A percentile compares a stretch with the other conserved stretches of the same genome.
These are phyloP conservation scores for Calonectria ilicicola DNA, from an alignment of 2,329 filamentous ascomycete genomes.

Conservation along the genomic window DNA sequence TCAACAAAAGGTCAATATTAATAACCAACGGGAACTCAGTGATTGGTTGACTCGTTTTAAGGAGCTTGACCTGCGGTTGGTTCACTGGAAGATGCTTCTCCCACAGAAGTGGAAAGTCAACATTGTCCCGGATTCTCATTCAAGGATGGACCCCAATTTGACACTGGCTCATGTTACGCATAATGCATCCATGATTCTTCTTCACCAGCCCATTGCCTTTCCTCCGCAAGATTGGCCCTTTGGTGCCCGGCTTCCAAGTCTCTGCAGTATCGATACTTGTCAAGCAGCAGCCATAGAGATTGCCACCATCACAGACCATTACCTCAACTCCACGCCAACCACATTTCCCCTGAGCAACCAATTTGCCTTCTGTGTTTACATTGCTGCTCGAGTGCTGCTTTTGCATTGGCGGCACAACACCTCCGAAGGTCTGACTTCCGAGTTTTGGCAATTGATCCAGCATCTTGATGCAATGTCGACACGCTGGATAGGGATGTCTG, in stretches of 20 bases:
- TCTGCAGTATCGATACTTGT: constrained; percentile 58
- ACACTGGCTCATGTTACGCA: constrained; percentile 61
- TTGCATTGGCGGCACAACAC: constrained; percentile 44
- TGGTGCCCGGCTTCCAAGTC: constrained; percentile 51
- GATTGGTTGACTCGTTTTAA: constrained; percentile 58
- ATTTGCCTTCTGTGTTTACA: constrained; percentile 57
- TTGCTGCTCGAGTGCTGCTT: constrained; percentile 54
- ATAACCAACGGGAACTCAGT: constrained; percentile 49
- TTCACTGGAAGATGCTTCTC: constrained; percentile 45
- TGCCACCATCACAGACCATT: constrained; percentile 56
- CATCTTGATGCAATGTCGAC: constrained; percentile 37
- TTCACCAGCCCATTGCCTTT: constrained; percentile 60
- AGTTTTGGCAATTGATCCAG: constrained; percentile 40
- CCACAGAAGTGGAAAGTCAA: constrained; percentile 38
- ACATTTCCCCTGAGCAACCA: constrained; percentile 47
- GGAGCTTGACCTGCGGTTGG: constrained; percentile 56
- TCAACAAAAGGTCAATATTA: constrained; percentile 53
- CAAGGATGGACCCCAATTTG: constrained; percentile 59
- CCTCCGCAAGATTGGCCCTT: constrained; percentile 49
- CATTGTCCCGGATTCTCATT: constrained; percentile 18
- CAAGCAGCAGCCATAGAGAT: constrained; percentile 56
- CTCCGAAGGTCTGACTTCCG: constrained; percentile 30
- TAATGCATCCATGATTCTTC: constrained; percentile 59
- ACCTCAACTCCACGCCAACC: constrained; percentile 48
- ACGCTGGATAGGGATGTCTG: constrained; percentile 31